phyloP scores from a whole-genome alignment of 2,329 filamentous ascomycete species.

The Stagonosporopsis tanaceti region DNA sequence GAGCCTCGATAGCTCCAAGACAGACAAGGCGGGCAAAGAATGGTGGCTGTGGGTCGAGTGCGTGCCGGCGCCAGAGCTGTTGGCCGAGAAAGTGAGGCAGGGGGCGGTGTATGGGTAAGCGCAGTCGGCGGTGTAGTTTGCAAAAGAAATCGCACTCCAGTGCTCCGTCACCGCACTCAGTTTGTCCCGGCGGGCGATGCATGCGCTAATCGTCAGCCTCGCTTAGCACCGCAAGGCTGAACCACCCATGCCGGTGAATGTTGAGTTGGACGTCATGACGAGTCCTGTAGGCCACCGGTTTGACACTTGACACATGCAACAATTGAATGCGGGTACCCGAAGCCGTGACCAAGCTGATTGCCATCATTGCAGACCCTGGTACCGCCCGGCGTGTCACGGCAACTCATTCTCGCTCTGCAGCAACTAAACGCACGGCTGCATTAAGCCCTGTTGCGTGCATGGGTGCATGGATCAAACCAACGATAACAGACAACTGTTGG shows the following conservation, averaged over 20 bases:
- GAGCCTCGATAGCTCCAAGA: constrained; percentile 51
- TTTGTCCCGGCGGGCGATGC: constrained; percentile 9
- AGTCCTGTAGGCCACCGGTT: not conserved
- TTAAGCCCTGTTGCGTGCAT: not conserved
- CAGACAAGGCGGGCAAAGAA: constrained; percentile 29
- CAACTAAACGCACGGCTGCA: not conserved
- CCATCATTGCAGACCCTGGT: not conserved
- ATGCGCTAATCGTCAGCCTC: constrained; percentile 14
- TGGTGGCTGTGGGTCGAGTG: constrained; percentile 6
- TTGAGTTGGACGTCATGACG: not conserved
- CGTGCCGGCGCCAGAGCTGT: constrained; percentile 29
- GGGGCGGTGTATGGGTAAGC: constrained; percentile 24
- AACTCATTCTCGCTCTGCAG: not conserved
- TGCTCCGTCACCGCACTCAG: constrained; percentile 18
- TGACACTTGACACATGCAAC: not conserved
- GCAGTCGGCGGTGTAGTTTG: constrained; percentile 33
- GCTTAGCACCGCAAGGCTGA: constrained; percentile 19
- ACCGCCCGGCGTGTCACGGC: not conserved
- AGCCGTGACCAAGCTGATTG: not conserved
- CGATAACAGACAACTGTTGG: not conserved
- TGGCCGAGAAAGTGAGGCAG: constrained; percentile 15
- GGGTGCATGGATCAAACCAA: not conserved
- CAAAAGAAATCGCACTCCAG: constrained; percentile 13
- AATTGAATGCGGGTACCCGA: not conserved
- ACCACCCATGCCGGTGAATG: constrained; percentile 2